Evolutionary conservation across 208 protist genomes (phyloP), one percentile per base, ranked within the genome.

Genomic region (Trypanosoma avium): DNA sequence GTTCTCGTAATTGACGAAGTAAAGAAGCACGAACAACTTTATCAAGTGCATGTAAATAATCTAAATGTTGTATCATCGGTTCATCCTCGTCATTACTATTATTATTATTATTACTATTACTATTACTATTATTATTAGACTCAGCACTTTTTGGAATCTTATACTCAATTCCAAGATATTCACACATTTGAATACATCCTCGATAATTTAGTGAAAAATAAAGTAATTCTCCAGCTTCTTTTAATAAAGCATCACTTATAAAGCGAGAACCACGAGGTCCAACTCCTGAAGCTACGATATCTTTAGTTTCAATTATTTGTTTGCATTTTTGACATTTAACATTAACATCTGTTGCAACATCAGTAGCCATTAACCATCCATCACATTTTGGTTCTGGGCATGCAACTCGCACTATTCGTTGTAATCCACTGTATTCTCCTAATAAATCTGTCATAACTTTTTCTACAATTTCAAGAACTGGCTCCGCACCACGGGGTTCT

Each of bases 21-120:
- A 95, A 68, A 6, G 73, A 75, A 5, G 76, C 84, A 36, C 87
- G 79, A 32, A 95, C 78, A 17, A 93, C 75, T 68, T 86, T 89
- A 61, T 95, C 90, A n/a, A 92, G 61, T 0, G 81, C 75, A 35
- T 81, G 65, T 57, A 86, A 49, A 49, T 79, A 88, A 56, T 90
- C 72, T 0, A 84, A 58, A 50, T 79, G 76, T 26, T 69, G 69
- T 32, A 57, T 67, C 61, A 54, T 61, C 21, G 36, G 33, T 22
- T 48, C 46, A 30, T 43, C 49, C 35, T 52, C 35, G 15, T 57
- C 50, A 21, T 75, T 70, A 32, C 52, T 36, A 19, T 13, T 54
- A 29, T 70, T 42, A 59, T 4, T 36, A 30, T n/a, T 15, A n/a
- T 35, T 67, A 29, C 53, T n/a, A 62, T 52, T 50, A 53, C 55